Base-by-base conservation (phyloP, 805 yeast genomes). In the Schwanniomyces pseudopolymorphus region DNA sequence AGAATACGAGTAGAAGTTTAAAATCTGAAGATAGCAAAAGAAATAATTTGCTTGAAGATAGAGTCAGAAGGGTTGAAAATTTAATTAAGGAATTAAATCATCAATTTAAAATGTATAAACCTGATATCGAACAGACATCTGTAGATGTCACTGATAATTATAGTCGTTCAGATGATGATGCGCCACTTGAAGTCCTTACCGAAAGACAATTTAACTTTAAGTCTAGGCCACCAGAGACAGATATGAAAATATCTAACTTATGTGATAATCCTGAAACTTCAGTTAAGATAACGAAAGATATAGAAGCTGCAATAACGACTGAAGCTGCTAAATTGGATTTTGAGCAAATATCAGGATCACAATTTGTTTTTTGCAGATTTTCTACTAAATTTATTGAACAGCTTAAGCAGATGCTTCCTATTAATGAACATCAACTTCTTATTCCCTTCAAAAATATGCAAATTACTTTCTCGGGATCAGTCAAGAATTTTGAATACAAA, bases 301-400 rank as follows among this genome's bases (percentile, higher is more conserved):
- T n/a, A n/a, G n/a, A n/a, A n/a, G n/a, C n/a, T n/a, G n/a, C n/a
- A n/a, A n/a, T n/a, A n/a, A n/a, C n/a, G n/a, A n/a, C n/a, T n/a
- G n/a, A n/a, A n/a, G n/a, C n/a, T n/a, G n/a, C n/a, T n/a, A n/a
- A n/a, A 11, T 2, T n/a, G 21, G 20, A 43, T 8, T 22, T 24
- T 16, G 60, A 56, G 33, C 61, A 60, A 21, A 70, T 56, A 43
- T 58, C 62, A 27, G 75, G 73, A 7, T 53, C 65, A 21, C 75
- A 71, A 44, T 69, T 74, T n/a, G 58, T 66, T 33, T 43, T 67
- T 43, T 59, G 66, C 22, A 62, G 69, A 5, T 63, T 69, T 40
- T 67, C 74, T 3, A 55, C 57, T n/a, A 63, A 63, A 42, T 66
- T 71, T 6, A 44, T 70, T 46, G 57, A 53, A 19, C 69, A 68